Percentiles rank a stretch among this genome's conserved stretches.
phyloP scores from a whole-genome alignment of 1,284 basidiomycete genomes.

The Leccinum angustisporum region DNA sequence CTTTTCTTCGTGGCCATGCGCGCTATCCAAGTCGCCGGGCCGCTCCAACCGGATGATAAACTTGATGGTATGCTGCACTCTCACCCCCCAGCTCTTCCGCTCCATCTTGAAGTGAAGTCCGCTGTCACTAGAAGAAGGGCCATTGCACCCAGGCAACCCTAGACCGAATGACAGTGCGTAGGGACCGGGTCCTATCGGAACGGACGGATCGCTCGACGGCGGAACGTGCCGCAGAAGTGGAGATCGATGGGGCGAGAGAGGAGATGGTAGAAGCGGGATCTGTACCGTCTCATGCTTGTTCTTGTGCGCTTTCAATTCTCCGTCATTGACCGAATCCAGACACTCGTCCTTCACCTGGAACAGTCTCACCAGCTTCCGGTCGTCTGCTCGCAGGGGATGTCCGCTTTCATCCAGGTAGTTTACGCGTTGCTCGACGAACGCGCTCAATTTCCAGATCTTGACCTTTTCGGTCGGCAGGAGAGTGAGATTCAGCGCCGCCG shows the following conservation, averaged over 20 bases:
- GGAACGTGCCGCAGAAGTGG: constrained; percentile 23
- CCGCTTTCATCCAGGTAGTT: constrained; percentile 10
- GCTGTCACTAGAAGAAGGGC: background rate
- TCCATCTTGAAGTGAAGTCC: constrained; percentile 77
- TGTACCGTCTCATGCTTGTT: constrained; percentile 36
- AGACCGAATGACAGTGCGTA: constrained; percentile 61
- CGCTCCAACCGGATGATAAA: constrained; percentile 83
- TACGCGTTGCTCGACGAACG: constrained; percentile 67
- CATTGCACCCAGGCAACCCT: constrained; percentile 55
- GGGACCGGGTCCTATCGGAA: constrained; percentile 67
- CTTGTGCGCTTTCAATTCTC: constrained; percentile 35
- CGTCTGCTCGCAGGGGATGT: constrained; percentile 2
- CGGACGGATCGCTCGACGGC: constrained; percentile 42
- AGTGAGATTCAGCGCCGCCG: constrained; percentile 78
- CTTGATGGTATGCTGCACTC: constrained; percentile 80
- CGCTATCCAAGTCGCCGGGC: constrained; percentile 24
- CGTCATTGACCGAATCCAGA: constrained; percentile 73
- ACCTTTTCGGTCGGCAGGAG: constrained; percentile 88
- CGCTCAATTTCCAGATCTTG: constrained; percentile 77
- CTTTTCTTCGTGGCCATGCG: constrained; percentile 61
- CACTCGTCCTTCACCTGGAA: constrained; percentile 23
- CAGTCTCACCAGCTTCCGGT: constrained; percentile 13
- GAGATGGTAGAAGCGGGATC: constrained; percentile 63
- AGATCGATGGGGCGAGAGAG: constrained; percentile 31
- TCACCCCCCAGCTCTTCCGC: constrained; percentile 78